Percentiles rank a stretch among this genome's conserved stretches.
phyloP scores from a whole-genome alignment of 2,329 filamentous ascomycete genomes.

The Pyricularia grisea region DNA sequence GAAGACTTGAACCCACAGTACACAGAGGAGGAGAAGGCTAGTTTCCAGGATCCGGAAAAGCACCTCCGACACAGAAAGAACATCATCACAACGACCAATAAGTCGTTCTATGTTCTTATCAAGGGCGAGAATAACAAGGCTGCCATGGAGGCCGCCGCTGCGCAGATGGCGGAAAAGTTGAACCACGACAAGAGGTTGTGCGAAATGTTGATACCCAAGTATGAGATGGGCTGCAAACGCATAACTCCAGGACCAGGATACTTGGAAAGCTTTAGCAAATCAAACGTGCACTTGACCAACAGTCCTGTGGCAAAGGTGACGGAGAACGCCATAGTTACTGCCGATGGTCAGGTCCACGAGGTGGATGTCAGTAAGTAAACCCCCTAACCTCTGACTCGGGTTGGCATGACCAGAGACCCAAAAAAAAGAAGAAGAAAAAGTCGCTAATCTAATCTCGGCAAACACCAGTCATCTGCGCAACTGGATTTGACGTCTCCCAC shows the following conservation, averaged over 20 bases:
- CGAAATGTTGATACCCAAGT: slow-evolving; percentile 39
- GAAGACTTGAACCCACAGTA: slow-evolving; percentile 32
- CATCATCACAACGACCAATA: slow-evolving; percentile 15
- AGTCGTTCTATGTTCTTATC: slow-evolving; percentile 23
- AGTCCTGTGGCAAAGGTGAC: slow-evolving; percentile 35
- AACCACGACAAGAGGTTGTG: slow-evolving; percentile 39
- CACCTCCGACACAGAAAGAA: slow-evolving; percentile 36
- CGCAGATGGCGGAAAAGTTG: slow-evolving; percentile 38
- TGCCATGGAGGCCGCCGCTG: slow-evolving; percentile 27
- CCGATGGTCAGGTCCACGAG: slow-evolving; percentile 35
- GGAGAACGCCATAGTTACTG: slow-evolving; percentile 36
- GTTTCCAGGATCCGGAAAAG: slow-evolving; percentile 35
- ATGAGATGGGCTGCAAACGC: slow-evolving; percentile 35
- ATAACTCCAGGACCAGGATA: slow-evolving; percentile 42
- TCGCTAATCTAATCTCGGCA: neutral
- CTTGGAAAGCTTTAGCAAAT: slow-evolving; percentile 31
- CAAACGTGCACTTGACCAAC: slow-evolving; percentile 39
- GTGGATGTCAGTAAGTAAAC: slow-evolving; percentile 30
- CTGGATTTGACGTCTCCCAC: slow-evolving; percentile 34
- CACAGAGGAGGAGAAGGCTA: slow-evolving; percentile 31
- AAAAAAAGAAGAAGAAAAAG: neutral
- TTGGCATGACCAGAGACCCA: neutral
- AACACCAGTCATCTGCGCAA: slow-evolving; percentile 41
- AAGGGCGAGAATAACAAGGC: slow-evolving; percentile 30
- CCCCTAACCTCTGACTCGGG: neutral